These are phyloP conservation scores for Millerozyma acaciae DNA, from an alignment of 805 yeast species.

Conservation along the genomic window DNA sequence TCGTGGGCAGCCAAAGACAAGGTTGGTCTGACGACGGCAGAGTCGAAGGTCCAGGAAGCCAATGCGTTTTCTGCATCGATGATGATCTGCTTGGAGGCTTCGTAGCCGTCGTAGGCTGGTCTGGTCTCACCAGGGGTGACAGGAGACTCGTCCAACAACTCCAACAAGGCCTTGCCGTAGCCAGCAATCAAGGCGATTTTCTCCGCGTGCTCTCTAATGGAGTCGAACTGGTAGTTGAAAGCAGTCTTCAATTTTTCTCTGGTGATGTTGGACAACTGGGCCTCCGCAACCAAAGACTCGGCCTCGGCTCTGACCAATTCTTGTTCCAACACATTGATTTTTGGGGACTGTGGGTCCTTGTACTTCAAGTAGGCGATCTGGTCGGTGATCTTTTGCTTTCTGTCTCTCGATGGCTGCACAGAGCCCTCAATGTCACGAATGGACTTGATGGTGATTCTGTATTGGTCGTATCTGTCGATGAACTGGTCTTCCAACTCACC, in stretches of 20 bases:
- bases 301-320: conserved; percentile 99
- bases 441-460: conserved; percentile 91
- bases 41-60: conserved; percentile 94
- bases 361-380: conserved; percentile 96
- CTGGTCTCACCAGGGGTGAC: conserved; percentile 99
- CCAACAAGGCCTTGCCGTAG: conserved; percentile 95
- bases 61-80: conserved; percentile 95
- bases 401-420: conserved; percentile 97
- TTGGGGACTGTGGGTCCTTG: conserved; percentile 97
- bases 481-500: conserved; percentile 98
- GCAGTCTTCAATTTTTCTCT: conserved; percentile 98
- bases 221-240: conserved; percentile 93
- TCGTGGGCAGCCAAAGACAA: conserved; percentile 72
- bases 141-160: conserved; percentile 92
- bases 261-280: conserved; percentile 96
- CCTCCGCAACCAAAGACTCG: conserved; percentile 97
- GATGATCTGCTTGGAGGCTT: conserved; percentile 95
- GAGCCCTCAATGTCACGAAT: conserved; percentile 96
- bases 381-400: conserved; percentile 96
- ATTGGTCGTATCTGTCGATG: conserved; percentile 97
- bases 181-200: conserved; percentile 97
- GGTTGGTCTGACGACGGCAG: conserved; percentile 92
- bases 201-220: conserved; percentile 91
- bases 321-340: conserved; percentile 92
- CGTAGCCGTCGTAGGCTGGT: conserved; percentile 97